Percentiles rank a stretch among this genome's conserved stretches.
phyloP scores from a whole-genome alignment of 1,284 basidiomycete genomes.

The Grifola frondosa region DNA sequence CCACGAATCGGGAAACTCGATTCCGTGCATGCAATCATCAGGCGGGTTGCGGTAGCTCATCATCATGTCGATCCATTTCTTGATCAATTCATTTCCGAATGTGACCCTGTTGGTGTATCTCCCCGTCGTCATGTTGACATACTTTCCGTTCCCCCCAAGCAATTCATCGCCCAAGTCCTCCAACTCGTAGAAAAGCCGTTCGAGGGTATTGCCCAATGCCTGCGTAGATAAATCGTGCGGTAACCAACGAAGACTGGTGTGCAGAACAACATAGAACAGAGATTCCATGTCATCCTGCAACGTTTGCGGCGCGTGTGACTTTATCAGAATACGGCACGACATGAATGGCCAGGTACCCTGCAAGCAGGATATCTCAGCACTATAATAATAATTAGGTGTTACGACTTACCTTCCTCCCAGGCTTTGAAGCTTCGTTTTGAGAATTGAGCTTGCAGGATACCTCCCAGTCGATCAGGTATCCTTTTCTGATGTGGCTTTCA shows the following conservation, averaged over 20 bases:
- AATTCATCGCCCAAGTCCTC: background rate
- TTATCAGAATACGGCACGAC: background rate
- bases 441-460: constrained; percentile 1
- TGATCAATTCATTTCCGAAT: background rate
- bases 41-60: too few species aligned
- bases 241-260: background rate
- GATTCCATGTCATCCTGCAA: constrained; percentile 9
- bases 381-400: background rate
- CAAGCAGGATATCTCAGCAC: background rate
- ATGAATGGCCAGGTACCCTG: constrained; percentile 4
- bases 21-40: too few species aligned
- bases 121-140: background rate
- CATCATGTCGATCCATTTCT: constrained; percentile 1
- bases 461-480: constrained; percentile 14
- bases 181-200: background rate
- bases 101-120: background rate
- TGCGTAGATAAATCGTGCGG: background rate
- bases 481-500: background rate
- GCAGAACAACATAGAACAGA: constrained; percentile 6
- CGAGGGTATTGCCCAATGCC: background rate
- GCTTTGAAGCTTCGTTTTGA: background rate
- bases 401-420: constrained; percentile 1
- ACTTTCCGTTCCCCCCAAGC: background rate
- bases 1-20: too few species aligned
- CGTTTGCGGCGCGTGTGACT: background rate